Evolutionary conservation across 2,329 filamentous ascomycete genomes (phyloP).

Genomic region (Aureobasidium uvarum): DNA sequence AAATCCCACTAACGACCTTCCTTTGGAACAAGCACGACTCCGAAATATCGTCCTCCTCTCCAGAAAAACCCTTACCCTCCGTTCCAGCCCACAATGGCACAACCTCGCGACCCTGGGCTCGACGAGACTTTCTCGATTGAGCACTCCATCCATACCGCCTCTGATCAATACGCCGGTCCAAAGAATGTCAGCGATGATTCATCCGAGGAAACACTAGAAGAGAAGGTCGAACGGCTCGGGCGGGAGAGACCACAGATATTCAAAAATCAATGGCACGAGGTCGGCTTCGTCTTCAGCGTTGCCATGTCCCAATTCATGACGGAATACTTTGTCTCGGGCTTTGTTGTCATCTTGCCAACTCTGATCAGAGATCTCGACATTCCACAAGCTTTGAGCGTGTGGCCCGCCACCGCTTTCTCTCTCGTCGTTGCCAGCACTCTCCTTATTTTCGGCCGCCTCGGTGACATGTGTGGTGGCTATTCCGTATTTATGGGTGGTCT

Average conservation of each 20-base stretch:
- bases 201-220: not conserved
- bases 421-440: conserved; percentile 51
- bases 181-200: too few species aligned
- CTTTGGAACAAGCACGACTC: too few species aligned
- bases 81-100: too few species aligned
- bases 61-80: too few species aligned
- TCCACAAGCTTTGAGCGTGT: conserved; percentile 59
- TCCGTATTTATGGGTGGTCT: conserved; percentile 60
- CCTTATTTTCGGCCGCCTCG: conserved; percentile 46
- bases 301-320: conserved; percentile 36
- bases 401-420: conserved; percentile 53
- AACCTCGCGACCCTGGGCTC: too few species aligned
- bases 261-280: conserved; percentile 52
- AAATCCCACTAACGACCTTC: too few species aligned
- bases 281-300: conserved; percentile 60
- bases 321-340: conserved; percentile 77
- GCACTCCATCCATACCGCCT: too few species aligned
- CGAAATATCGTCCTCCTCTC: too few species aligned
- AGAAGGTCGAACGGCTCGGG: not conserved
- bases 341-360: conserved; percentile 65
- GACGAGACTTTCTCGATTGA: too few species aligned
- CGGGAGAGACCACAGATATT: conserved; percentile 55
- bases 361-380: conserved; percentile 63
- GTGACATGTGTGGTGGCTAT: conserved; percentile 63
- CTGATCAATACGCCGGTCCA: too few species aligned